phyloP scores from a whole-genome alignment of 345 rosid species.

The Trapa bicornis region DNA sequence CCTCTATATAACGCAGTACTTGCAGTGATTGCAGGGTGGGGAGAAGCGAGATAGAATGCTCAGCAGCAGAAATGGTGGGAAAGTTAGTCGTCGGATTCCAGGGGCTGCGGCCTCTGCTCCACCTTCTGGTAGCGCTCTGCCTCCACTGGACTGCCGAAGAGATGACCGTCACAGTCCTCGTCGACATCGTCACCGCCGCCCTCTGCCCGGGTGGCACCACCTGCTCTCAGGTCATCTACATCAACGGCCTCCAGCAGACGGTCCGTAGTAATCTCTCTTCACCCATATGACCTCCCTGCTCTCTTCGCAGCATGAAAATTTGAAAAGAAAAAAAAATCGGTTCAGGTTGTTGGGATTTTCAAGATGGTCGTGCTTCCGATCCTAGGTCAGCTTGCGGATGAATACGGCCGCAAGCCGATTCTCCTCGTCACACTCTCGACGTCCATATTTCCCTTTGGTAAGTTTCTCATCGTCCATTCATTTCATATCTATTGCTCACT shows the following conservation, averaged over 20 bases:
- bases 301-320: background rate
- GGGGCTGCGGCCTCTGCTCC: conserved; percentile 35
- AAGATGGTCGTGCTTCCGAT: conserved; percentile 43
- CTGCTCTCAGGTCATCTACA: conserved; percentile 40
- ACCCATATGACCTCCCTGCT: background rate
- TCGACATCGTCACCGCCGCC: conserved; percentile 37
- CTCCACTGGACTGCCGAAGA: conserved; percentile 44
- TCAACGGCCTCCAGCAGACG: conserved; percentile 41
- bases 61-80: background rate
- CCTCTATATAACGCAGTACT: background rate
- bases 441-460: conserved; percentile 38
- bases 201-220: conserved; percentile 36
- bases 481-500: background rate
- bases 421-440: conserved; percentile 34
- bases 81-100: conserved; percentile 11
- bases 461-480: background rate
- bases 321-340: background rate
- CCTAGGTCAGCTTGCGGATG: conserved; percentile 51
- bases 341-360: conserved; percentile 46
- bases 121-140: conserved; percentile 33
- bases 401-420: conserved; percentile 40
- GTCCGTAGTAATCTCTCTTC: conserved; percentile 8
- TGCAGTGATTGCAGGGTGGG: too few relatives aligned
- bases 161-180: conserved; percentile 51
- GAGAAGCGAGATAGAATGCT: background rate